Percentiles rank a stretch among this genome's conserved stretches.
These are phyloP conservation scores for Dothideomycetes sp. DNA, from an alignment of 2,329 filamentous ascomycete species.

Conservation along the genomic window DNA sequence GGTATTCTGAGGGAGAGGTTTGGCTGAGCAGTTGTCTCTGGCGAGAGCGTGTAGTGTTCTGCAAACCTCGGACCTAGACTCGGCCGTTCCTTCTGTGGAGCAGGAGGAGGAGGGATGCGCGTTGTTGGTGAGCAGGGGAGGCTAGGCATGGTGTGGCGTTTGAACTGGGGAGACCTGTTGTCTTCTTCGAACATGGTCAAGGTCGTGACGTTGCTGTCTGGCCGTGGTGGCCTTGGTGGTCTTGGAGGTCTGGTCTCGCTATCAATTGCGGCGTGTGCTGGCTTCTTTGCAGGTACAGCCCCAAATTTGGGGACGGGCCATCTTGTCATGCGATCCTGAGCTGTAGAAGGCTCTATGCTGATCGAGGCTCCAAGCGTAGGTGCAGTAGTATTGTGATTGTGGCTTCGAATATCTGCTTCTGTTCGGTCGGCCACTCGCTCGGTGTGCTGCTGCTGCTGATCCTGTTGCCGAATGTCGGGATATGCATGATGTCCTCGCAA, in stretches of 20 bases:
- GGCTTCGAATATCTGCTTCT: no score
- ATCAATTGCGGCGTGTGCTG: no score
- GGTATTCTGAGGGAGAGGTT: conserved; percentile 16
- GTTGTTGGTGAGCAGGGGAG: no score
- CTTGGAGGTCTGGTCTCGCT: no score
- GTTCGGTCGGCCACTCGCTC: no score
- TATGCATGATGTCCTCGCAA: background rate
- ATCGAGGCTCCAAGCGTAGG: no score
- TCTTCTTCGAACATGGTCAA: conserved; percentile 24
- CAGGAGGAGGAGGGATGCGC: no score
- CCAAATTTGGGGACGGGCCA: background rate
- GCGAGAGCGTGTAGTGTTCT: conserved; percentile 10
- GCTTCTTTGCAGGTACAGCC: no score
- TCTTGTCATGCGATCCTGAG: background rate
- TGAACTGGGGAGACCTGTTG: conserved; percentile 12
- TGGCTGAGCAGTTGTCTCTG: conserved; percentile 11
- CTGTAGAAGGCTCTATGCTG: background rate
- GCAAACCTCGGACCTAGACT: conserved; percentile 6
- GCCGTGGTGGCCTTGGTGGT: conserved; percentile 5
- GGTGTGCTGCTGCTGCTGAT: no score
- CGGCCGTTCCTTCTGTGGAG: conserved; percentile 3
- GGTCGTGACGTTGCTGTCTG: conserved; percentile 13
- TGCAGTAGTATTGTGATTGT: no score
- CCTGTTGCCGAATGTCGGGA: no score
- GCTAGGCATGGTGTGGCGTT: no score